phyloP scores from a whole-genome alignment of 2,329 filamentous ascomycete genomes.

The Venturia carpophila region DNA sequence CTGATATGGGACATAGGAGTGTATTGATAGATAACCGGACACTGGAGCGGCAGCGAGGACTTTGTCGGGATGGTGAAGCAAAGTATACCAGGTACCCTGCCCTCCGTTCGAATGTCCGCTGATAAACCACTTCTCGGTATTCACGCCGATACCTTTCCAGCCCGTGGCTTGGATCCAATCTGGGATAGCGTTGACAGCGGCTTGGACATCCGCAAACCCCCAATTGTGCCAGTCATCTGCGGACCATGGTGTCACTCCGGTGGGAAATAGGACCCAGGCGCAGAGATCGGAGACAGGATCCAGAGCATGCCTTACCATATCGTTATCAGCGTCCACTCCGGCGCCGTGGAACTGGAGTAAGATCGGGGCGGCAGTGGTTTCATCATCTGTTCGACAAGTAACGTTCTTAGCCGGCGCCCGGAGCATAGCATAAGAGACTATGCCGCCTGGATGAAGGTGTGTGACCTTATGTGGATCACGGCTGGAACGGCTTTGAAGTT shows the following conservation, averaged over 20 bases:
- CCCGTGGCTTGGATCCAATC: constrained; percentile 41
- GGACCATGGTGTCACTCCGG: constrained; percentile 51
- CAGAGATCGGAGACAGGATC: constrained; percentile 45
- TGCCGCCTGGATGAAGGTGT: constrained; percentile 45
- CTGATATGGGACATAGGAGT: constrained; percentile 51
- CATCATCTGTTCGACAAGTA: constrained; percentile 22
- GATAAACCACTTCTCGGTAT: constrained; percentile 44
- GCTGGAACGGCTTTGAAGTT: background rate
- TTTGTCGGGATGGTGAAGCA: constrained; percentile 50
- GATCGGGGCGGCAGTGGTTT: constrained; percentile 35
- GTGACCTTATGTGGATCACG: constrained; percentile 45
- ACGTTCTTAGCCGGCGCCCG: constrained; percentile 43
- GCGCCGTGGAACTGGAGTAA: constrained; percentile 49
- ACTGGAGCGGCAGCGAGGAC: constrained; percentile 49
- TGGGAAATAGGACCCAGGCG: constrained; percentile 49
- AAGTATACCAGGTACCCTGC: constrained; percentile 50
- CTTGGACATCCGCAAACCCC: constrained; percentile 50
- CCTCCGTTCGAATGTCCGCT: constrained; percentile 54
- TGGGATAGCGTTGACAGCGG: constrained; percentile 42
- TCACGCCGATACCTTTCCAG: constrained; percentile 43
- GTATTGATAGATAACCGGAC: constrained; percentile 52
- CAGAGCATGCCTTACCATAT: constrained; percentile 40
- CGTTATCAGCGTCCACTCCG: constrained; percentile 46
- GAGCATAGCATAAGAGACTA: constrained; percentile 50
- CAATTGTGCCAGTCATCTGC: constrained; percentile 55